Evolutionary conservation across 495 filamentous ascomycete genomes (phyloP), one percentile per base, ranked within the genome.

Genomic region (Penicillium mononematosum): DNA sequence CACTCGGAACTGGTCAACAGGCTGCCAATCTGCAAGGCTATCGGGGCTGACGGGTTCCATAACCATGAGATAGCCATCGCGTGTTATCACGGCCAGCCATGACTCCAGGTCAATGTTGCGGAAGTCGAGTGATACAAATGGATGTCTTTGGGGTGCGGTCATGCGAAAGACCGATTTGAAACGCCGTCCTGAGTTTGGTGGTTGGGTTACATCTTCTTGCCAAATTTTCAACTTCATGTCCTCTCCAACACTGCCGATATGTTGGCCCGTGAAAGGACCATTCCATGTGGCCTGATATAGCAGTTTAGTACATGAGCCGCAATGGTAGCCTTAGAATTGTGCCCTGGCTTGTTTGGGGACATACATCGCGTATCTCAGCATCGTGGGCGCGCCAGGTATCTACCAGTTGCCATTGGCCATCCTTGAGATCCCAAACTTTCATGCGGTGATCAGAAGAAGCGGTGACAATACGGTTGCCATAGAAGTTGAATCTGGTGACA

Each of bases 381-480:
- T 89, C 87, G 68, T 99, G 94, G 14, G 90, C 95, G 53, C 84
- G 84, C 91, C 94, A 97, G 48, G 85, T 89, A 66, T 97, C 94
- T 61, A 84, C 86, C 42, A 92, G 72, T 39, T 83, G 81, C 91
- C 91, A 96, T 46, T 85, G 76, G 14, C 85, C 85, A 61, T 91
- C 85, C 59, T 85, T 84, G 58, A 92, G 83, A 42, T 96, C 91
- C 82, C 91, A 98, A 31, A 98, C 88, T 68, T 91, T 91, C 62
- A 99, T 87, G 67, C 88, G 89, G 65, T 96, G 95, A 72, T 99
- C 94, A 3, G 91, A 88, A 36, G 89, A 94, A 29, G 89, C 90
- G 11, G 92, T 92, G 29, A 92, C 89, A 73, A 92, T 89, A 58
- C 92, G 90, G 61, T 88, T 92, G 56, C 94, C 94, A 68, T 93